Evolutionary conservation across 176 grass and related monocot species (phyloP).

Genomic region (Leersia perrieri): DNA sequence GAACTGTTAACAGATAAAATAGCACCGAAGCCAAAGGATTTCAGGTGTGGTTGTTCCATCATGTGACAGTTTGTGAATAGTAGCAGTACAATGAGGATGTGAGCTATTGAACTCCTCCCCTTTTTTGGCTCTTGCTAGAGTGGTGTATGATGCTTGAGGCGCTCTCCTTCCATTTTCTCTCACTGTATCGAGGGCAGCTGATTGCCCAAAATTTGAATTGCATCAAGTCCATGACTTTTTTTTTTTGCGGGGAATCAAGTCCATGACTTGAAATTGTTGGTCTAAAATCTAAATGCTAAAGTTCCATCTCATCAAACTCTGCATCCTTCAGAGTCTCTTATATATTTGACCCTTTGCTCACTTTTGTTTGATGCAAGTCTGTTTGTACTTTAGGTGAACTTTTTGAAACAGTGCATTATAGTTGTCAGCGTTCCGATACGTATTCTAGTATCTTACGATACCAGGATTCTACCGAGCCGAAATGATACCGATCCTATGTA

Average conservation of each 20-base stretch:
- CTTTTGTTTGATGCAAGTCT: no score
- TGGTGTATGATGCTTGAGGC: constrained; percentile 39
- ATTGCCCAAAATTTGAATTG: constrained; percentile 16
- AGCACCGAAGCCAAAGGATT: constrained; percentile 40
- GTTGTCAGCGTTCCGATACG: no score
- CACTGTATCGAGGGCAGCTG: neutral
- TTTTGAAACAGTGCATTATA: no score
- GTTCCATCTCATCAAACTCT: constrained; percentile 1
- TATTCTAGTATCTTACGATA: no score
- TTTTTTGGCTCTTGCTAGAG: constrained; percentile 33
- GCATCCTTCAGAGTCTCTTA: neutral
- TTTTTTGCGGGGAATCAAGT: no score
- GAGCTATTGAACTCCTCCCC: neutral
- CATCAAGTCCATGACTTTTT: constrained; percentile 29
- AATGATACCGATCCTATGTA: no score
- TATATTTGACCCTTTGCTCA: no score
- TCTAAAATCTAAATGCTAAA: neutral
- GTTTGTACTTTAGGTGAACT: no score
- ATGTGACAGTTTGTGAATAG: constrained; percentile 45
- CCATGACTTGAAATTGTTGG: constrained; percentile 13
- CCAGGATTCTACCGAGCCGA: no score
- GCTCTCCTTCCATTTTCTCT: neutral
- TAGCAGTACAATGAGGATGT: constrained; percentile 31
- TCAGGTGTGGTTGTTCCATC: constrained; percentile 57
- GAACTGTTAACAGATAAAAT: constrained; percentile 46